Percentiles rank a stretch among this genome's conserved stretches.
These are phyloP conservation scores for Chrysanthemum makinoi DNA, from an alignment of 129 eudicot species.

Conservation along the genomic window DNA sequence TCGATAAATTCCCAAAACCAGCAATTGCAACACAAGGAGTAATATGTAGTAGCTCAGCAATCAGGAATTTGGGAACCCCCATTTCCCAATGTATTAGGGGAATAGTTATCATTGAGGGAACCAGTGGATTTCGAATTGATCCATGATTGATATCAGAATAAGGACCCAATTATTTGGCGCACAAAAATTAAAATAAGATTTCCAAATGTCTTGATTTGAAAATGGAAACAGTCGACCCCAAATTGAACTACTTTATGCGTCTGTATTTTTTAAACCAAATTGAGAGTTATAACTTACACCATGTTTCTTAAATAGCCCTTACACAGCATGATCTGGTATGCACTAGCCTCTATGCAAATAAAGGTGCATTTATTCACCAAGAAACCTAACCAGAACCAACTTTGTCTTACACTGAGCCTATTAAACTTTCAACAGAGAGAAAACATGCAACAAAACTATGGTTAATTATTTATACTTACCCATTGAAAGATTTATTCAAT, in stretches of 20 bases:
- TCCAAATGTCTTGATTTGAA: not conserved
- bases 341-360: not conserved
- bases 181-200: not conserved
- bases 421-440: not conserved
- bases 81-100: not conserved
- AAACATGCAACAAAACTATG: not conserved
- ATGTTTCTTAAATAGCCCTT: not conserved
- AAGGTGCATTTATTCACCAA: slow-evolving; percentile 6
- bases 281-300: not conserved
- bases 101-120: not conserved
- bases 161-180: not conserved
- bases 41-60: not conserved
- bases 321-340: not conserved
- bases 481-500: too few species aligned
- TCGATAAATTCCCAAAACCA: not conserved
- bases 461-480: not conserved
- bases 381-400: slow-evolving; percentile 2
- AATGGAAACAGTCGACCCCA: slow-evolving; percentile 5
- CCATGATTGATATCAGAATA: not conserved
- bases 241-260: not conserved
- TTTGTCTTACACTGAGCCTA: not conserved
- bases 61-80: not conserved
- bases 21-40: not conserved
- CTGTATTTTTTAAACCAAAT: not conserved
- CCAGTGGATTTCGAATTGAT: not conserved